A percentile compares a stretch with the other conserved stretches of the same genome.
Conservation (phyloP, 2,329 filamentous ascomycete genomes). For the Penicillium sp. region DNA sequence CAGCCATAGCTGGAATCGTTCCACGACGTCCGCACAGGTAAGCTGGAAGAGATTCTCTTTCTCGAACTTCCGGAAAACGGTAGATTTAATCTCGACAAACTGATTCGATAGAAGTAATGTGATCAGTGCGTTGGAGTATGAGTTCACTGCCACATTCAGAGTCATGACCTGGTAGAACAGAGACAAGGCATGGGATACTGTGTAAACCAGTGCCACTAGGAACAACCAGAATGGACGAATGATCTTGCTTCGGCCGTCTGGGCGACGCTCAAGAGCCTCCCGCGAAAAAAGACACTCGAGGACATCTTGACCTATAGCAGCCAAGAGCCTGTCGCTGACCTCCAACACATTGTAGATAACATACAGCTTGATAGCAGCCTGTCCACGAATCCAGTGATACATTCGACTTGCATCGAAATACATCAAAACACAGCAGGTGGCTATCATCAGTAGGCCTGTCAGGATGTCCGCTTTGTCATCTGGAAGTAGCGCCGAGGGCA, state of each 20-base stretch:
- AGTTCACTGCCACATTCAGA: conserved; percentile 96
- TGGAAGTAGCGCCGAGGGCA: conserved; percentile 77
- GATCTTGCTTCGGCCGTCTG: conserved; percentile 86
- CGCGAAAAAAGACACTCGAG: conserved; percentile 92
- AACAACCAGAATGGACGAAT: conserved; percentile 90
- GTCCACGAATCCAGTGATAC: conserved; percentile 96
- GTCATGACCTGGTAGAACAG: conserved; percentile 98
- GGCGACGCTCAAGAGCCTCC: conserved; percentile 84
- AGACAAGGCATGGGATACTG: conserved; percentile 78
- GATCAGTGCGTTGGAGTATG: conserved; percentile 91
- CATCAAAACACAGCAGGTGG: conserved; percentile 81
- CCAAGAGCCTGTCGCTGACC: conserved; percentile 80
- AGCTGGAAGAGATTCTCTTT: conserved; percentile 97
- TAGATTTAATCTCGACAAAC: conserved; percentile 97
- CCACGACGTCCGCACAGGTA: conserved; percentile 93
- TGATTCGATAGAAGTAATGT: conserved; percentile 94
- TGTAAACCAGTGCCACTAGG: conserved; percentile 78
- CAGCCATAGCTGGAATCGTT: conserved; percentile 95
- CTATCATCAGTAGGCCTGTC: conserved; percentile 82
- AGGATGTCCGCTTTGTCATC: conserved; percentile 95
- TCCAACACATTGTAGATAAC: conserved; percentile 98
- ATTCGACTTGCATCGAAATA: conserved; percentile 91
- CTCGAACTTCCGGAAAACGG: conserved; percentile 97
- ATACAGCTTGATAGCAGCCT: conserved; percentile 96
- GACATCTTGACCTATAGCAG: conserved; percentile 90